Evolutionary conservation across 345 rosid species (phyloP), one percentile per base, ranked within the genome.

Genomic region (Brassica incana): DNA sequence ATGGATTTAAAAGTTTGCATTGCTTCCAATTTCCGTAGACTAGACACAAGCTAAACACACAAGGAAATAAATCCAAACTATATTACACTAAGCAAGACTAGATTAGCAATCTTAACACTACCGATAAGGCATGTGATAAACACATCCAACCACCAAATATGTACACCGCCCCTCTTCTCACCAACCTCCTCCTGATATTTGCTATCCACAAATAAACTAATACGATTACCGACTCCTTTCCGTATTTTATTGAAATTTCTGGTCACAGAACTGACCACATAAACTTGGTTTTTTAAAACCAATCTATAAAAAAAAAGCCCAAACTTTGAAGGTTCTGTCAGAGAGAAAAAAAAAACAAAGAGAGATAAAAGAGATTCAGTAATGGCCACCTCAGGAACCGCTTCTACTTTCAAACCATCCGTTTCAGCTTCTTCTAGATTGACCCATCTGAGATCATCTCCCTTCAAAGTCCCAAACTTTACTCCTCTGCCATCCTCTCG

Each of bases 341-440:
- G 71, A 35, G 14, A 62, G 11, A 58, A 67, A 7, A 35, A n/a
- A 15, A 12, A 35, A 60, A 30, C 5, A 36, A 11, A 6, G 15
- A 62, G n/a, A 48, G 27, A 71, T 20, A 8, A 48, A 62, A 77
- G 65, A 9, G 75, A 23, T 43, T 40, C 72, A 72, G 68, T 56
- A 72, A 78, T 78, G 81, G 81, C 81, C 61, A 64, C 72, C 45
- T 43, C 82, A 58, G 43, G 82, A 45, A 66, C 81, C 36, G 59
- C 86, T 72, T 64, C 81, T 58, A 65, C 82, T 20, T 60, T 80
- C 76, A 73, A 62, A 70, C 70, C 73, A 32, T 66, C 83, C 58
- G 60, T 71, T 70, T 70, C 70, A 12, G 81, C 79, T 48, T 43
- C 60, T 48, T 78, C 80, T 29, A 27, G 50, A 20, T 32, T 20